Base-by-base conservation (phyloP, 2,329 filamentous ascomycete genomes). In the Calonectria pteridis region DNA sequence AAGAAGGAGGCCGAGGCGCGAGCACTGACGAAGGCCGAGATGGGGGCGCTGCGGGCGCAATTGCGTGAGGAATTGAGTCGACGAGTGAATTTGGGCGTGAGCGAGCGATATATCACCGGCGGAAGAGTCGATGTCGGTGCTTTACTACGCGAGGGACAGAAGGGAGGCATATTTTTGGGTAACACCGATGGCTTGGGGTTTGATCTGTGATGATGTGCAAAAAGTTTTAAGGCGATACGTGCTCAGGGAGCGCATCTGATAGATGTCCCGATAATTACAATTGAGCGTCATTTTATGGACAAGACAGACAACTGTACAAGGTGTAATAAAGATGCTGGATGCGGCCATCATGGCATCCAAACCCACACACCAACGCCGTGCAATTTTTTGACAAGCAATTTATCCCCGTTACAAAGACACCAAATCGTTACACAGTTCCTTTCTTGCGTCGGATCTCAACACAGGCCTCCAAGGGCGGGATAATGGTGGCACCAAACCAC, bases 41-140 rank as follows among this genome's bases (percentile, higher is more conserved):
- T 97, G 79, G 91, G 88, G 2, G 90, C 87, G 0, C 84, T 97
- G 82, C 91, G 91, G 77, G 94, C 92, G 0, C 92, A 97, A 84
- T 84, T 98, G 79, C 93, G 91, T 79, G 89, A 90, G 53, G 84
- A 97, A 78, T 84, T 98, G 80, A 87, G 88, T 4, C 90, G 93
- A 83, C 90, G 94, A 73, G 91, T 98, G 70, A 98, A 98, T 81
- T 89, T 95, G 20, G 96, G 96, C 9, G 94, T 98, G 31, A 98
- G 94, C 81, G 95, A 96, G 85, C 91, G 89, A 80, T 98, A 98
- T 84, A 87, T 98, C 74, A 94, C 95, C 0, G 91, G 91, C n/a
- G 94, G 95, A 0, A 88, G 91, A n/a, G 91, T 98, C n/a, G 94
- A 98, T 85, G 88, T 98, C 7, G 93, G 93, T 66, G 89, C 95